A percentile compares a stretch with the other conserved stretches of the same genome.
Evolutionary conservation across 164 flowering plant genomes (phyloP).

Genomic region (Umbilicus rupestris): DNA sequence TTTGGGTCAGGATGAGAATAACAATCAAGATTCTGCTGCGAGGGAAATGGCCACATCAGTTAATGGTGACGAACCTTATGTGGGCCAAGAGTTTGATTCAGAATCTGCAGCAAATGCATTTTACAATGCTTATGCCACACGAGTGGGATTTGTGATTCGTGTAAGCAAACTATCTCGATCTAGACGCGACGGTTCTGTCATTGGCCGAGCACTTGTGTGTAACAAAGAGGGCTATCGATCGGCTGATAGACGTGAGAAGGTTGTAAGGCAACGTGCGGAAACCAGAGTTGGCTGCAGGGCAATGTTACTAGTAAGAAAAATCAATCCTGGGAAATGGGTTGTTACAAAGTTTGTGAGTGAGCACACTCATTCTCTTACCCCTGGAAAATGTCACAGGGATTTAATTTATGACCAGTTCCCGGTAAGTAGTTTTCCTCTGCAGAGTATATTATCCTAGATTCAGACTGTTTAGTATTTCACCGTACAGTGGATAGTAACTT

Average conservation of each 20-base stretch:
- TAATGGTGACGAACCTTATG: slow-evolving; percentile 41
- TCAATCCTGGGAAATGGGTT: slow-evolving; percentile 53
- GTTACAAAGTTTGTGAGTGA: slow-evolving; percentile 51
- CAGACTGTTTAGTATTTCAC: not conserved
- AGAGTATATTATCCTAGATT: not conserved
- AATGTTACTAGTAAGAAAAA: slow-evolving; percentile 47
- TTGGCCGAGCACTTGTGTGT: slow-evolving; percentile 67
- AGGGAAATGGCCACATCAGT: slow-evolving; percentile 14
- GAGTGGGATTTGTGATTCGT: slow-evolving; percentile 54
- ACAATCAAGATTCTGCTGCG: slow-evolving; percentile 20
- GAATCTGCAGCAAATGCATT: slow-evolving; percentile 73
- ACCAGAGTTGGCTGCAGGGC: slow-evolving; percentile 62
- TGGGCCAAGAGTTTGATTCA: slow-evolving; percentile 66
- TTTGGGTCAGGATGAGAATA: slow-evolving; percentile 19
- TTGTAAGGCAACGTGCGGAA: slow-evolving; percentile 40
- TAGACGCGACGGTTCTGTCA: slow-evolving; percentile 63
- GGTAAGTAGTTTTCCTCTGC: slow-evolving; percentile 25
- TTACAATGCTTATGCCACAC: slow-evolving; percentile 62
- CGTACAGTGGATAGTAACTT: not conserved
- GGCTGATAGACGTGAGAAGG: slow-evolving; percentile 43
- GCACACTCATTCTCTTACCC: slow-evolving; percentile 42
- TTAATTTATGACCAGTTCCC: slow-evolving; percentile 47
- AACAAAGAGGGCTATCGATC: slow-evolving; percentile 62
- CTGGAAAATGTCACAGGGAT: slow-evolving; percentile 49
- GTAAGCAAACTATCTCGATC: slow-evolving; percentile 70